Conservation (phyloP, 2,329 filamentous ascomycete species). For the Zasmidium citrigriseum region DNA sequence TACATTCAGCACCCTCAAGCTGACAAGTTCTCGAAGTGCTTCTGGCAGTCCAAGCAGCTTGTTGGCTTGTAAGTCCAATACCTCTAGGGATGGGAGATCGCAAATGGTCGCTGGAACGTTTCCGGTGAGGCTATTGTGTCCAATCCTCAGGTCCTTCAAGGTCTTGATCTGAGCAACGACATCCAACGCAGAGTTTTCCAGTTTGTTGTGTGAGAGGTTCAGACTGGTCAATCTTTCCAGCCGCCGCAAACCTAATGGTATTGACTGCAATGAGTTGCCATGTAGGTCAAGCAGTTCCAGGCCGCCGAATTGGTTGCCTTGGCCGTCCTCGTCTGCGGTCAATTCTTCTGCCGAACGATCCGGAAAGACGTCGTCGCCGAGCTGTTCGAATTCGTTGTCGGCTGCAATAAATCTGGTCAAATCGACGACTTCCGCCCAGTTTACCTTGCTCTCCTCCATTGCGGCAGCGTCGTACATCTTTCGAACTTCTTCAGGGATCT, state of each 20-base stretch:
- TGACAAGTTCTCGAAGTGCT: conserved; percentile 65
- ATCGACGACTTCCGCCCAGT: conserved; percentile 92
- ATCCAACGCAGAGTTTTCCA: conserved; percentile 71
- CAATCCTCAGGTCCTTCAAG: conserved; percentile 78
- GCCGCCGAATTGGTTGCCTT: conserved; percentile 76
- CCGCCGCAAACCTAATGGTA: conserved; percentile 75
- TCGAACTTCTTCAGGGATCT: conserved; percentile 79
- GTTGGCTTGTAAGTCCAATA: conserved; percentile 80
- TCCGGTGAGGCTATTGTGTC: conserved; percentile 73
- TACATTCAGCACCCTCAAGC: conserved; percentile 75
- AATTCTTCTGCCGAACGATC: conserved; percentile 59
- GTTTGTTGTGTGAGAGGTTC: conserved; percentile 76
- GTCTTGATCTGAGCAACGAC: conserved; percentile 71
- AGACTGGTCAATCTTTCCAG: conserved; percentile 75
- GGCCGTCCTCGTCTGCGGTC: conserved; percentile 65
- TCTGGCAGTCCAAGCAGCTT: conserved; percentile 70
- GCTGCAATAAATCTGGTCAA: conserved; percentile 80
- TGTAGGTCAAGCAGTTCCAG: conserved; percentile 83
- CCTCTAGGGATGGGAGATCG: conserved; percentile 69
- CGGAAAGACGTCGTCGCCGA: conserved; percentile 77
- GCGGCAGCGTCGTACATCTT: conserved; percentile 85
- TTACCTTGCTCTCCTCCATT: conserved; percentile 61
- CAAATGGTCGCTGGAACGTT: conserved; percentile 65
- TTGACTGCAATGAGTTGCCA: conserved; percentile 71
- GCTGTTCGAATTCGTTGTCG: conserved; percentile 79